Percentiles rank a stretch among this genome's conserved stretches.
Conservation (phyloP, 2,329 filamentous ascomycete species). For the Cercospora sp. region DNA sequence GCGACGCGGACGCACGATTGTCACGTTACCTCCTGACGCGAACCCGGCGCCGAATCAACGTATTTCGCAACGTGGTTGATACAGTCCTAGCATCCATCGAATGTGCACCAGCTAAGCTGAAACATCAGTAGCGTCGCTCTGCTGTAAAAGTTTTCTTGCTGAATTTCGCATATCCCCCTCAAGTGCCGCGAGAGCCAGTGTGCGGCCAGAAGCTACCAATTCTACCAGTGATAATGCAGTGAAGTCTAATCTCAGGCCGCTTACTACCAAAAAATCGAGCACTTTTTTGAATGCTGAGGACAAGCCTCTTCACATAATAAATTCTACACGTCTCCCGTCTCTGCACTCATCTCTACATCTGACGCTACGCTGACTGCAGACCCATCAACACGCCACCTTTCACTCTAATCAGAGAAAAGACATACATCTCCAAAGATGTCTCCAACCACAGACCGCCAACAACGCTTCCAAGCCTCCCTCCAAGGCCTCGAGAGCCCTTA, state of each 20-base stretch:
- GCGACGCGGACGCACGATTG: not conserved
- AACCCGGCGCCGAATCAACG: too few species aligned
- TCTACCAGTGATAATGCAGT: not conserved
- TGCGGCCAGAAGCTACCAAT: not conserved
- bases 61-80: not conserved
- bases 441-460: not conserved
- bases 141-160: too few species aligned
- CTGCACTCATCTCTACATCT: not conserved
- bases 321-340: not conserved
- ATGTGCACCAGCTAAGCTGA: too few species aligned
- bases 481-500: not conserved
- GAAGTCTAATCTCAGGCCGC: not conserved
- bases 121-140: too few species aligned
- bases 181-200: not conserved
- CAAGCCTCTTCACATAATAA: not conserved
- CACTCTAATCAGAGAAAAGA: not conserved
- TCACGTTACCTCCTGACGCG: not conserved
- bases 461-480: not conserved
- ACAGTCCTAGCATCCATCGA: not conserved
- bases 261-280: not conserved
- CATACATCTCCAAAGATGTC: not conserved
- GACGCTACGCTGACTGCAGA: not conserved
- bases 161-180: not conserved
- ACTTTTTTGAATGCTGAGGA: not conserved
- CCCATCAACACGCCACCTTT: not conserved